These are phyloP conservation scores for Picochlorum sp. DNA, from an alignment of 139 green algal genomes.

Conservation along the genomic window DNA sequence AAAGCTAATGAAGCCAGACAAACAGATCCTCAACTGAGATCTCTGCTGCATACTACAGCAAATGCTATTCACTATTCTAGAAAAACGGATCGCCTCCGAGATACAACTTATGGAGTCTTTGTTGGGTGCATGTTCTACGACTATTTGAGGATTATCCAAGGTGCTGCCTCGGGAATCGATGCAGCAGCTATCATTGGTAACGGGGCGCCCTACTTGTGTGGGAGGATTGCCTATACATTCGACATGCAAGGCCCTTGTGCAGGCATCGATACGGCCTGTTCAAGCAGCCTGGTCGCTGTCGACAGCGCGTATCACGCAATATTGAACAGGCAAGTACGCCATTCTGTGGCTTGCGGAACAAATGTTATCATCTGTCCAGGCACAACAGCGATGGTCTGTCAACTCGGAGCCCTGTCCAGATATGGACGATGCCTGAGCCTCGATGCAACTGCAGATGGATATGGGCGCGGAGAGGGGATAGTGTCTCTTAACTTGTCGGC, in stretches of 20 bases:
- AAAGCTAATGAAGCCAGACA: slow-evolving; percentile 34
- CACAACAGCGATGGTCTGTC: slow-evolving; percentile 22
- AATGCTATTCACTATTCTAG: slow-evolving; percentile 32
- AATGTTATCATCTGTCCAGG: slow-evolving; percentile 27
- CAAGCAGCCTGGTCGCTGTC: slow-evolving; percentile 37
- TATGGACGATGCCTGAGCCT: slow-evolving; percentile 46
- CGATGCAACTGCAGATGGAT: slow-evolving; percentile 50
- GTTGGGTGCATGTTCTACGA: slow-evolving; percentile 47
- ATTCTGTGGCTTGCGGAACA: slow-evolving; percentile 20
- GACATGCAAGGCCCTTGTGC: slow-evolving; percentile 37
- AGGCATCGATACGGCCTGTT: slow-evolving; percentile 49
- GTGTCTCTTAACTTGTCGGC: slow-evolving; percentile 8
- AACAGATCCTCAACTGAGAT: slow-evolving; percentile 65
- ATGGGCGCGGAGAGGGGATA: slow-evolving; percentile 44
- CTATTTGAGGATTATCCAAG: slow-evolving; percentile 10
- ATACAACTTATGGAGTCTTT: slow-evolving; percentile 21
- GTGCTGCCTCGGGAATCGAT: background rate
- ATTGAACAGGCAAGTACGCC: background rate
- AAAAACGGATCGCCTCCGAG: background rate
- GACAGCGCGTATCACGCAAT: slow-evolving; percentile 32
- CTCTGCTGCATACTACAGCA: slow-evolving; percentile 49
- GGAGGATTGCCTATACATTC: slow-evolving; percentile 43
- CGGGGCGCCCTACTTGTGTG: slow-evolving; percentile 37
- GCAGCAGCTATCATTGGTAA: slow-evolving; percentile 29
- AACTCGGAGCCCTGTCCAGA: slow-evolving; percentile 32